phyloP scores from a whole-genome alignment of 2,329 filamentous ascomycete genomes.

The Nakataea oryzae region DNA sequence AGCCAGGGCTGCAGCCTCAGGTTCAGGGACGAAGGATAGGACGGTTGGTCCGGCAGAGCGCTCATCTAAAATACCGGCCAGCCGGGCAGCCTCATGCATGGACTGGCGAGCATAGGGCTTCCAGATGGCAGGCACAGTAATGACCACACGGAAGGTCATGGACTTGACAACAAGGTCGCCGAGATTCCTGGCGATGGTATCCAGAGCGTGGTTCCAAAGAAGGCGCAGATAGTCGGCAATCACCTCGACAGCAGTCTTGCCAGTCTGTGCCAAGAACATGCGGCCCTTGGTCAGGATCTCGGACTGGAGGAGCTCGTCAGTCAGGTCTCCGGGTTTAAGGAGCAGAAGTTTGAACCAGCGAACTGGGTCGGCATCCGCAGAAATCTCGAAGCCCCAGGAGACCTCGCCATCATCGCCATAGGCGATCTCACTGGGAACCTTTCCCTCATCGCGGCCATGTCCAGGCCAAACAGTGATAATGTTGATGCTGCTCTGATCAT shows the following conservation, averaged over 20 bases:
- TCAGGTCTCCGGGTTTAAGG: neutral
- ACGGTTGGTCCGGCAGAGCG: constrained; percentile 15
- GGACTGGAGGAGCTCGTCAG: neutral
- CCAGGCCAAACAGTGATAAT: neutral
- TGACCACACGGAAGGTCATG: constrained; percentile 21
- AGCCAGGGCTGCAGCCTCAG: constrained; percentile 30
- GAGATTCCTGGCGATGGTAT: constrained; percentile 14
- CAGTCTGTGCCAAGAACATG: neutral
- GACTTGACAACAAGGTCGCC: constrained; percentile 12
- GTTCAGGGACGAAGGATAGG: constrained; percentile 26
- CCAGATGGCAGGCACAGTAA: constrained; percentile 34
- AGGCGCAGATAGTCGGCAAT: constrained; percentile 19
- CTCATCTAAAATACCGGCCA: constrained; percentile 23
- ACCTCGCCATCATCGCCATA: neutral
- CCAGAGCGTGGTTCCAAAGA: constrained; percentile 20
- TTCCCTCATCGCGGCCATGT: neutral
- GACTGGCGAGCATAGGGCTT: constrained; percentile 20
- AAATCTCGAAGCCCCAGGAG: neutral
- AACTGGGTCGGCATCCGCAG: neutral
- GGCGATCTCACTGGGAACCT: neutral
- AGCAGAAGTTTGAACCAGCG: constrained; percentile 3
- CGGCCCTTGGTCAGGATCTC: neutral
- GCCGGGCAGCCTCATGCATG: constrained; percentile 22
- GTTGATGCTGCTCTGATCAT: neutral
- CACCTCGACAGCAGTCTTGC: constrained; percentile 15